phyloP scores from a whole-genome alignment of 2,329 filamentous ascomycete species.

The Neonectria faginata region DNA sequence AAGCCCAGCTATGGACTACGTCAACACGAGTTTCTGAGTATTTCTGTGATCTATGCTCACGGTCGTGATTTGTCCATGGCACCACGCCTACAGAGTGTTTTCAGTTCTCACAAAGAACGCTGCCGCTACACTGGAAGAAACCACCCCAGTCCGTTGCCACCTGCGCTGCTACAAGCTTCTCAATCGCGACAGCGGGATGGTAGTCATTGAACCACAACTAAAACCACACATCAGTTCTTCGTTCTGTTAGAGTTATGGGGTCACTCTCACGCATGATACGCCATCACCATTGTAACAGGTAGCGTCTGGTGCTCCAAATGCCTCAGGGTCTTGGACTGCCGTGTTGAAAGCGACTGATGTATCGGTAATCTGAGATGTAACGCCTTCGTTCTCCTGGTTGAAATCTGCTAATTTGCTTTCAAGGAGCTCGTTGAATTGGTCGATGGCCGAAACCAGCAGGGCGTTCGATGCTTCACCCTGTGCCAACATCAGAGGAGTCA shows the following conservation, averaged over 20 bases:
- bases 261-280: slow-evolving; percentile 50
- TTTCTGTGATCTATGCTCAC: too few species aligned
- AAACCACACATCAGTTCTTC: neutral
- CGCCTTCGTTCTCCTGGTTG: slow-evolving; percentile 49
- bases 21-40: too few species aligned
- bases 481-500: slow-evolving; percentile 51
- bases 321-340: slow-evolving; percentile 55
- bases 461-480: slow-evolving; percentile 42
- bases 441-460: slow-evolving; percentile 50
- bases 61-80: too few species aligned
- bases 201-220: slow-evolving; percentile 59
- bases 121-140: neutral
- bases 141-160: slow-evolving; percentile 44
- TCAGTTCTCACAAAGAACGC: neutral
- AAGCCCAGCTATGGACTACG: too few species aligned
- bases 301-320: slow-evolving; percentile 57
- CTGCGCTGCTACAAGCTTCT: slow-evolving; percentile 53
- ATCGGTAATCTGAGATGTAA: slow-evolving; percentile 53
- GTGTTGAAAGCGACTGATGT: slow-evolving; percentile 56
- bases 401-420: slow-evolving; percentile 48
- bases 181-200: slow-evolving; percentile 56
- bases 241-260: accelerated
- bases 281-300: slow-evolving; percentile 57
- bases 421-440: slow-evolving; percentile 54
- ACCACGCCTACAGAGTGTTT: neutral